Conservation (phyloP, 2,329 filamentous ascomycete genomes). For the Ophiostoma himal-ulmi region DNA sequence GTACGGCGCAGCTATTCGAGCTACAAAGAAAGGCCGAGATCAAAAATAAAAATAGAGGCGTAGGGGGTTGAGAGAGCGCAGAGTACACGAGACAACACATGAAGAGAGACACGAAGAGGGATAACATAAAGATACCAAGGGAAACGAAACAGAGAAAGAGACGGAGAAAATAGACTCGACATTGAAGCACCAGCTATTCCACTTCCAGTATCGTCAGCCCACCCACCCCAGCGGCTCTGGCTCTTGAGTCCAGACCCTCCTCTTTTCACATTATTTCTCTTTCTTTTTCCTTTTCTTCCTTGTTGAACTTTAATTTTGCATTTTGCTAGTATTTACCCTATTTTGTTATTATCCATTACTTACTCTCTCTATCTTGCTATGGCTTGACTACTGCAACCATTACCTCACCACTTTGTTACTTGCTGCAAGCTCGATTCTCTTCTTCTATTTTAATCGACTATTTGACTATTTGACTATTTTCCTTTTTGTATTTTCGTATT, state of each 20-base stretch:
- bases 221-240: conserved; percentile 10
- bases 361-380: not conserved
- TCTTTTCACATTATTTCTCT: conserved; percentile 5
- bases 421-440: not conserved
- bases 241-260: not conserved
- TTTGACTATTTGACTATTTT: not conserved
- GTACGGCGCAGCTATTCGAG: not conserved
- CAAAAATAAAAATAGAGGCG: not conserved
- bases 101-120: not conserved
- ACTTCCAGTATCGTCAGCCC: conserved; percentile 19
- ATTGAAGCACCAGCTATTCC: conserved; percentile 13
- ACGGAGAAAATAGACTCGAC: conserved; percentile 10
- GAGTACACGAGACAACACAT: no score
- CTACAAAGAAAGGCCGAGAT: not conserved
- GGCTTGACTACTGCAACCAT: not conserved
- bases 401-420: not conserved
- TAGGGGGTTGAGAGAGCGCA: no score
- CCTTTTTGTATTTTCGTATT: not conserved
- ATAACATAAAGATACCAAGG: not conserved
- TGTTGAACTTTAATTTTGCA: not conserved
- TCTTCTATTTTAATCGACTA: not conserved
- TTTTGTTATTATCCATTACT: not conserved
- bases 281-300: not conserved
- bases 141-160: not conserved
- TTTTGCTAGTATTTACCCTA: not conserved